Percentiles rank a stretch among this genome's conserved stretches.
These are phyloP conservation scores for Plasmodium cynomolgi DNA, from an alignment of 169 alveolate genomes.

Conservation along the genomic window DNA sequence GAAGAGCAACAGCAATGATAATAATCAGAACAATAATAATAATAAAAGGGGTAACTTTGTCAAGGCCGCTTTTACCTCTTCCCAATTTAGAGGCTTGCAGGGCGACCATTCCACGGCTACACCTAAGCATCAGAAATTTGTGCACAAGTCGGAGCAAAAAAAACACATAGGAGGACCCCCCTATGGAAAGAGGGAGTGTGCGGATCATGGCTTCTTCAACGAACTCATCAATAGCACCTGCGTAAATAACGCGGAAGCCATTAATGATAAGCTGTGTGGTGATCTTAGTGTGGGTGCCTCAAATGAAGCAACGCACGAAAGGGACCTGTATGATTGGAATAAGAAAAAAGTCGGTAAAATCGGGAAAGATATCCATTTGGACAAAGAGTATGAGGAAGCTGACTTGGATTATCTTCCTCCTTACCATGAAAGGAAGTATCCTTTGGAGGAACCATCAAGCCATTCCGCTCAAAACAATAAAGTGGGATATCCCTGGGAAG, in stretches of 20 bases:
- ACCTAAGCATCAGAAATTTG: neutral
- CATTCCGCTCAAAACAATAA: neutral
- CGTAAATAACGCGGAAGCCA: neutral
- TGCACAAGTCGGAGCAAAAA: neutral
- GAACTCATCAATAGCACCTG: slow-evolving; percentile 12
- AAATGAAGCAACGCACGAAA: neutral
- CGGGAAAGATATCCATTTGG: neutral
- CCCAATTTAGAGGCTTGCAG: neutral
- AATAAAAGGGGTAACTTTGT: neutral
- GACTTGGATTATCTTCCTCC: neutral
- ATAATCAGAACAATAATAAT: neutral
- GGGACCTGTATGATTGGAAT: neutral
- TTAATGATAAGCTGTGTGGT: neutral
- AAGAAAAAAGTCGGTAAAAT: neutral
- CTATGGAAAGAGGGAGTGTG: neutral
- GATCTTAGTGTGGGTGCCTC: neutral
- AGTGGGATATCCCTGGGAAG: neutral
- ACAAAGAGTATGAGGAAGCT: neutral
- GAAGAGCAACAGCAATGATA: neutral
- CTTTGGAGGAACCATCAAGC: neutral
- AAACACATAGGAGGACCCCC: neutral
- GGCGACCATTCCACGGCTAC: neutral
- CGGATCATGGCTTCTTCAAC: neutral
- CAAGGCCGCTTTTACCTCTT: neutral
- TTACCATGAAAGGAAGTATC: neutral